Conservation (phyloP, 441 rosid genomes). For the Populus hybrid region DNA sequence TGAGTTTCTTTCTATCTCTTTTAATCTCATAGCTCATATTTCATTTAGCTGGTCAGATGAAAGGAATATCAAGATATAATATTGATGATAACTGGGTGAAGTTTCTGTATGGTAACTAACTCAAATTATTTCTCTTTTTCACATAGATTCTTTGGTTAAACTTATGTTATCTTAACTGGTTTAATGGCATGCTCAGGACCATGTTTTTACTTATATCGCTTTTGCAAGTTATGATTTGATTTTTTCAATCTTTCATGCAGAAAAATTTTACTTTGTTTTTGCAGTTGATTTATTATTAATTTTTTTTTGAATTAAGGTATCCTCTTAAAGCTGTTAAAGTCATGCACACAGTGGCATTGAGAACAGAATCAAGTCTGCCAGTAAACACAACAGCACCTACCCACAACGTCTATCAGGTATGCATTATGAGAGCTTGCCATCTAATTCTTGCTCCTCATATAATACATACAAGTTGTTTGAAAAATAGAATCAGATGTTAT, state of each 20-base stretch:
- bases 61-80: not conserved
- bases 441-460: not conserved
- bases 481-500: not conserved
- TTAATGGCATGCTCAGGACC: not conserved
- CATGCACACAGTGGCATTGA: constrained; percentile 87
- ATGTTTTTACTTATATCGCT: not conserved
- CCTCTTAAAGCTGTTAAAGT: constrained; percentile 93
- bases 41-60: not conserved
- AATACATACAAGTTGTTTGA: constrained; percentile 6
- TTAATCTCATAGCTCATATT: no score
- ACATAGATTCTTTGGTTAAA: not conserved
- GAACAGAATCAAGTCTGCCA: constrained; percentile 83
- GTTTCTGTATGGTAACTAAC: not conserved
- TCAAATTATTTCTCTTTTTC: not conserved
- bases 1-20: not conserved
- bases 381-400: constrained; percentile 52
- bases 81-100: not conserved
- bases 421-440: not conserved
- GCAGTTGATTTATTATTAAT: not conserved
- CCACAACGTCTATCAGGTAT: constrained; percentile 58
- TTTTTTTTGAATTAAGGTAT: constrained; percentile 44
- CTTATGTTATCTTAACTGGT: not conserved
- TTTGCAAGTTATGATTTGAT: not conserved
- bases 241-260: not conserved
- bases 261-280: not conserved